phyloP scores from a whole-genome alignment of 768 basidiomycete genomes.

The Hirschioporus abietinus region DNA sequence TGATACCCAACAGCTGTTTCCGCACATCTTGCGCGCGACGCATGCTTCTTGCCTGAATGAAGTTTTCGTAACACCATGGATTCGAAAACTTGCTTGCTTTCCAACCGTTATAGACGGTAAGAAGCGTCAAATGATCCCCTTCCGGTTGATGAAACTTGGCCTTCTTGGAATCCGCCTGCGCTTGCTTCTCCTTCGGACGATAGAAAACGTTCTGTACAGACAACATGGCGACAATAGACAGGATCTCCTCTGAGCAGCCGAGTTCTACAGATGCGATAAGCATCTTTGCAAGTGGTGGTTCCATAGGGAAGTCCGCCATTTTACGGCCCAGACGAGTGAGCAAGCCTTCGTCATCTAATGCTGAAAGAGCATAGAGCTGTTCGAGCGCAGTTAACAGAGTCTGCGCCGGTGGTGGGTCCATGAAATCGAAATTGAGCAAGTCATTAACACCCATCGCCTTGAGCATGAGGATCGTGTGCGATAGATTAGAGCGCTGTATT shows the following conservation, averaged over 20 bases:
- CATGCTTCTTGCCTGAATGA: constrained; percentile 97
- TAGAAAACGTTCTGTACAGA: constrained; percentile 97
- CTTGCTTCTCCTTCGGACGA: constrained; percentile 99
- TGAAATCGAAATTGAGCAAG: constrained; percentile 95
- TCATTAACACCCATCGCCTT: constrained; percentile 99
- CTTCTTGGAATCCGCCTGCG: constrained; percentile 98
- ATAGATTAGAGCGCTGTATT: constrained; percentile 92
- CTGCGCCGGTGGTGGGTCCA: constrained; percentile 97
- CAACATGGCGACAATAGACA: constrained; percentile 96
- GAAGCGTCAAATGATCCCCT: constrained; percentile 87
- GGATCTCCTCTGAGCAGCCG: constrained; percentile 96
- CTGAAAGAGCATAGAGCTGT: constrained; percentile 90
- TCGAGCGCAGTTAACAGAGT: constrained; percentile 97
- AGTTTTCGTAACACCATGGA: constrained; percentile 99
- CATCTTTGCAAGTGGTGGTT: constrained; percentile 95
- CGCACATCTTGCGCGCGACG: constrained; percentile 94
- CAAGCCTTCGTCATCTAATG: constrained; percentile 93
- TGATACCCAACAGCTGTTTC: constrained; percentile 96
- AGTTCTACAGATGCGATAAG: constrained; percentile 95
- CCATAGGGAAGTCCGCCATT: constrained; percentile 99
- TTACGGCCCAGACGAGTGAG: constrained; percentile 92
- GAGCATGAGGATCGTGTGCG: constrained; percentile 87
- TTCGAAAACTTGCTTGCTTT: constrained; percentile 94
- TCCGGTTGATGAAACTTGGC: constrained; percentile 99
- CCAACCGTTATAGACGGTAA: constrained; percentile 99